Evolutionary conservation across 768 basidiomycete species (phyloP), one percentile per base, ranked within the genome.

Genomic region (Tylopilus sp.): DNA sequence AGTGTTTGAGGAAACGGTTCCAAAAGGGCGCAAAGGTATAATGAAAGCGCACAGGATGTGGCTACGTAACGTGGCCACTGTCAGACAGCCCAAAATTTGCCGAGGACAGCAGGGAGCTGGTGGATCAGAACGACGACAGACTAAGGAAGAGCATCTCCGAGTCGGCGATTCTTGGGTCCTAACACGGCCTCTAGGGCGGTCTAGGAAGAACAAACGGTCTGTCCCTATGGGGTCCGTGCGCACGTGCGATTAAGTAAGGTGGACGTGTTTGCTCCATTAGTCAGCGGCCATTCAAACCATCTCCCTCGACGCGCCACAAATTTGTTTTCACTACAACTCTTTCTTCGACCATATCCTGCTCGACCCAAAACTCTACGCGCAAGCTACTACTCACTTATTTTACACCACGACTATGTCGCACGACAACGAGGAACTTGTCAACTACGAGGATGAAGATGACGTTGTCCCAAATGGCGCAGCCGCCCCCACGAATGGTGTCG

Each of bases 401-500:
- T 44, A 46, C 52, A 51, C 56, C 49, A 61, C 56, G 43, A 61
- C 71, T 68, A 91, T 91, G 88, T 80, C 79, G 41, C 81, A 86
- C 75, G 91, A 91, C 74, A 88, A 88, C 69, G 91, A 93, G 68
- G 91, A 94, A 64, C 84, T 94, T 40, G 91, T 94, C 69, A 92
- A 94, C 77, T 94, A 93, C 77, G 91, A 94, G 72, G 91, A 94
- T 60, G 91, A 91, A 68, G 82, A 91, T 61, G 89, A 91, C 64
- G 78, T 87, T 55, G 76, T 83, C 51, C 77, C 86, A 47, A 84
- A 78, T 52, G 81, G 81, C 52, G 73, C 73, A 40, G 68, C 75
- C 26, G 74, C 72, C 33, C 64, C 79, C 30, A 71, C 73, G 25
- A 68, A 78, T 26, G 80, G 79, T 51, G 80, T 78, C n/a, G n/a